Percentiles rank a stretch among this genome's conserved stretches.
Evolutionary conservation across 1,284 basidiomycete species (phyloP).

Genomic region (Fomes fomentarius): DNA sequence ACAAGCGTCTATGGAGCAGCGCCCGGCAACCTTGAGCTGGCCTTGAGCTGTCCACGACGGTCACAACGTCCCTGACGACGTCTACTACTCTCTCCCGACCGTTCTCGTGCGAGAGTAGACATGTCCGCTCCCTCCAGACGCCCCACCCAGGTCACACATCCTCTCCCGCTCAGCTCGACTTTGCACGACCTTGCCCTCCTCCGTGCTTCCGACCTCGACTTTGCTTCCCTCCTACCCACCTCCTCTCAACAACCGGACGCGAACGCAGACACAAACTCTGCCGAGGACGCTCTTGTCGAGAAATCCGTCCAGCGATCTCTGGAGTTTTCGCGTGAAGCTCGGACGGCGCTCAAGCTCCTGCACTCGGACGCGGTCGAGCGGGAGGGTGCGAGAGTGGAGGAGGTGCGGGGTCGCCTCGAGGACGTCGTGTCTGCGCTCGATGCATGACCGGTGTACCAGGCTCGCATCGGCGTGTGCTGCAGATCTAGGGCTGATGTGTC

Average conservation of each 20-base stretch:
- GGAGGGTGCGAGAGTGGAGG: conserved; percentile 55
- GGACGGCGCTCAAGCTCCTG: conserved; percentile 55
- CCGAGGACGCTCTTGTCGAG: conserved; percentile 29
- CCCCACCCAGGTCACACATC: conserved; percentile 35
- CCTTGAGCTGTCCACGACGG: too few relatives aligned
- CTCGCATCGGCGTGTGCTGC: too few relatives aligned
- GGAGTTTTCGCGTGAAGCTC: conserved; percentile 50
- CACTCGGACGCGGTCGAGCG: conserved; percentile 53
- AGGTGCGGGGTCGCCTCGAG: conserved; percentile 51
- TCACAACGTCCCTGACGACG: too few relatives aligned
- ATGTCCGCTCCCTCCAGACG: not conserved
- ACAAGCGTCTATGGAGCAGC: too few relatives aligned
- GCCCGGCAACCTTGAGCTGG: too few relatives aligned
- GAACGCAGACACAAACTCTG: not conserved
- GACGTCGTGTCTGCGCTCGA: conserved; percentile 50
- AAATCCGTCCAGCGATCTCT: conserved; percentile 53
- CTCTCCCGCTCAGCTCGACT: conserved; percentile 60
- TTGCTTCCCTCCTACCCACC: conserved; percentile 48
- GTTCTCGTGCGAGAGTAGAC: too few relatives aligned
- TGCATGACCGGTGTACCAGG: not conserved
- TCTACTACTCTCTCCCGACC: too few relatives aligned
- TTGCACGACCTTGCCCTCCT: conserved; percentile 75
- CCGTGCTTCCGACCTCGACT: conserved; percentile 59
- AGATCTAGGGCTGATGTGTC: too few relatives aligned
- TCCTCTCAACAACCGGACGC: conserved; percentile 17